Base-by-base conservation (phyloP, 1,139 yeast genomes). In the Sugiyamaella xylanicola region DNA sequence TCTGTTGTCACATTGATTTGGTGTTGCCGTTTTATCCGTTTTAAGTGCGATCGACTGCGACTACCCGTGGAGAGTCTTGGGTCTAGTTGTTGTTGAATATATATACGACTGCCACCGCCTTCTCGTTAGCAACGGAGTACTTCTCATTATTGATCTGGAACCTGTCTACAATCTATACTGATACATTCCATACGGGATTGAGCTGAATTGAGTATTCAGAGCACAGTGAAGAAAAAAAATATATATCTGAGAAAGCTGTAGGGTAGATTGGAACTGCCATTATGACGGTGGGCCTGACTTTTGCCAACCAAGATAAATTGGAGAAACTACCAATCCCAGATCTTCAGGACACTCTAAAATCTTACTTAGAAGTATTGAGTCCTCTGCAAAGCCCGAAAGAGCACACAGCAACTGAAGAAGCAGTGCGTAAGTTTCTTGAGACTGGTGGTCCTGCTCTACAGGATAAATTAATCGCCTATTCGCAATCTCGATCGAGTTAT, bases 371-470 rank as follows among this genome's bases (percentile, higher is more conserved):
- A 37, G 86, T 82, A 2, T 76, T 89, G 47, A 81, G 82, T 67
- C 96, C 96, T 0, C 75, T 90, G 36, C 95, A 87, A 69, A 86
- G 89, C 1, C 86, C 84, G 52, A 74, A 74, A 42, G 96, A 89
- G 68, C 86, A 86, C 66, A 72, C 74, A 53, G 76, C 76, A 52
- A 87, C 96, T 1, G 69, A 77, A 21, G 74, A 69, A 11, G 88
- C 91, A 1, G 92, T 88, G 42, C 71, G 75, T 25, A 69, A 76
- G 62, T 85, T 88, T 67, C 67, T 87, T 56, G 72, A 77, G 54
- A 79, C 83, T 17, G 69, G 79, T 13, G 90, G 92, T 4, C 79
- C 83, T 29, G 76, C 80, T 56, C 77, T 90, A 61, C 89, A 87
- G 62, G 74, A 80, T 35, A 84, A 83, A 64, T 77, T 89, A 48